These are phyloP conservation scores for Cercospora zeina DNA, from an alignment of 2,329 filamentous ascomycete species.

Conservation along the genomic window DNA sequence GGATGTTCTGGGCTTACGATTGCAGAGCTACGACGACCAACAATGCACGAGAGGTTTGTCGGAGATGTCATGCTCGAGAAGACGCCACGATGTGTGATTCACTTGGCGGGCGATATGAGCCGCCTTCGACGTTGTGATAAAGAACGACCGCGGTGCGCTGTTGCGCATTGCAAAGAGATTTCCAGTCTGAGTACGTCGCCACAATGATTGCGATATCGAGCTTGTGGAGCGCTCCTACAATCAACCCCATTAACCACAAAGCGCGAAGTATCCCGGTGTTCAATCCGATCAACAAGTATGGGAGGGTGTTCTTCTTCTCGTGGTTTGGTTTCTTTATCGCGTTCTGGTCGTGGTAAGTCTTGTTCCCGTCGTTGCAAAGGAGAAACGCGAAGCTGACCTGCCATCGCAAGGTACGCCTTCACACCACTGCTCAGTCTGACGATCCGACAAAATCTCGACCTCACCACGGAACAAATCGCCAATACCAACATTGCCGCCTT, in stretches of 20 bases:
- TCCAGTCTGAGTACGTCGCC: neutral
- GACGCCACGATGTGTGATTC: neutral
- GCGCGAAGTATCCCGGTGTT: slow-evolving; percentile 75
- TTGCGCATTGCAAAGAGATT: neutral
- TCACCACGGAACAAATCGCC: slow-evolving; percentile 69
- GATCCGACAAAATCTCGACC: slow-evolving; percentile 73
- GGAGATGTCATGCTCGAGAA: slow-evolving; percentile 3
- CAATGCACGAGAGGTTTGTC: neutral
- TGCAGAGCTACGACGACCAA: neutral
- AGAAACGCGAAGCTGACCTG: neutral
- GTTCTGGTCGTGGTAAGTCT: slow-evolving; percentile 71
- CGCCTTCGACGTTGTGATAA: neutral
- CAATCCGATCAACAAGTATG: slow-evolving; percentile 76
- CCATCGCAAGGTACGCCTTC: slow-evolving; percentile 70
- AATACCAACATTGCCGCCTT: slow-evolving; percentile 91
- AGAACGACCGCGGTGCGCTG: neutral
- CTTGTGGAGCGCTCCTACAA: slow-evolving; percentile 60
- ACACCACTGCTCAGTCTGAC: slow-evolving; percentile 76
- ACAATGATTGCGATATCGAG: slow-evolving; percentile 19
- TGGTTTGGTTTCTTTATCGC: slow-evolving; percentile 84
- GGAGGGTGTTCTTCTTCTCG: slow-evolving; percentile 84
- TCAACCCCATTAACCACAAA: slow-evolving; percentile 83
- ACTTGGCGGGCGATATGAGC: slow-evolving; percentile 1
- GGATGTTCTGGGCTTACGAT: slow-evolving; percentile 6
- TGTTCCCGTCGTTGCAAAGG: neutral